Base-by-base conservation (phyloP, 1,284 basidiomycete species). In the Pisolithus thermaeus region DNA sequence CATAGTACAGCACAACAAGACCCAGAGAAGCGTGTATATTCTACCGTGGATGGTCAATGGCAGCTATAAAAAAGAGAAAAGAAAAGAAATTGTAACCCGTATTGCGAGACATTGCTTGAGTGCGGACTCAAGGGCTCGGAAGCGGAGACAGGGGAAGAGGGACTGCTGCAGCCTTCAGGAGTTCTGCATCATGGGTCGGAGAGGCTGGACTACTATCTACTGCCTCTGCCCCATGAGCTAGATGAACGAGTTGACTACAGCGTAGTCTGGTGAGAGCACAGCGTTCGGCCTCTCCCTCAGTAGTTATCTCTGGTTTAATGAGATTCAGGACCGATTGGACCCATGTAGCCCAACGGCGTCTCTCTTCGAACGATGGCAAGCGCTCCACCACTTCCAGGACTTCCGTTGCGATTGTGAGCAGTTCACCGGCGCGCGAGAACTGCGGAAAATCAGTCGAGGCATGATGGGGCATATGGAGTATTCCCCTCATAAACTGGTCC, bases 381-480 rank as follows among this genome's bases (percentile, higher is more conserved):
- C 78, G 79, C 58, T 83, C 81, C 0, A 81, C 74, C 25, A 83
- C 69, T 39, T 76, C 69, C 12, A 84, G 69, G n/a, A 84, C 78
- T 56, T 82, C 79, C 7, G 75, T 73, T 3, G 78, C 82, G 52
- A 84, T 76, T 14, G 78, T 81, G 65, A 75, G 81, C 3, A 84
- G 74, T 60, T 82, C 76, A 52, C 75, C 77, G 1, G 77, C 73
- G 3, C 81, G 76, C 5, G 56, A 22, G 35, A 51, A 40, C 27
- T 51, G 45, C 4, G 48, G 52, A 49, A 40, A 52, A 40, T 40
- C 46, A 49, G 46, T 56, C 47, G 56, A 64, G 51, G 71, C 70
- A 39, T 71, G 73, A 57, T 81, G 81, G 3, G 83, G 83, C 82
- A 84, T 84, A 62, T 83, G 78, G 61, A 86, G 79, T 54, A 84